A percentile compares a stretch with the other conserved stretches of the same genome.
phyloP scores from a whole-genome alignment of 1,139 yeast genomes.

The Saccharomyces hybrid region DNA sequence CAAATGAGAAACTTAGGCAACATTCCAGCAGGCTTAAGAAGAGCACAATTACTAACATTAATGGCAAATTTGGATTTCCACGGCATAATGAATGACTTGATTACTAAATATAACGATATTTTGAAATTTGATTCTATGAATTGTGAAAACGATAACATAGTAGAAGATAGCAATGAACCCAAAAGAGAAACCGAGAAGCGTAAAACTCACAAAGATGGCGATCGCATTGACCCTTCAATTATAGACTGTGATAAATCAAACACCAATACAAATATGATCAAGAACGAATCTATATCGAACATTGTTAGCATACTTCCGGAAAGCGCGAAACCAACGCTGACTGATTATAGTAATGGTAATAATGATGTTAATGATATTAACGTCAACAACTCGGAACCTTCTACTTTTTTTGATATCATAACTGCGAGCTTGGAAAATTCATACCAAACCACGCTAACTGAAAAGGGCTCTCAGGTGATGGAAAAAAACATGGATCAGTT shows the following conservation, averaged over 20 bases:
- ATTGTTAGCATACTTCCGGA: not conserved
- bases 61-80: conserved; percentile 61
- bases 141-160: not conserved
- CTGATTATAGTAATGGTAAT: conserved; percentile 1
- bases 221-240: not conserved
- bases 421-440: conserved; percentile 16
- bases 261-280: not conserved
- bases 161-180: not conserved
- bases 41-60: conserved; percentile 62
- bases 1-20: conserved; percentile 71
- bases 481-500: conserved; percentile 27
- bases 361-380: not conserved
- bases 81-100: conserved; percentile 51
- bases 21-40: conserved; percentile 66
- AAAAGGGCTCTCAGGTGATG: conserved; percentile 21
- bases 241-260: not conserved
- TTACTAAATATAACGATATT: conserved; percentile 52
- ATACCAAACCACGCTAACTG: conserved; percentile 15
- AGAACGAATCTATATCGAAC: not conserved
- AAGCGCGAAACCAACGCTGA: not conserved
- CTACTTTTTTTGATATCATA: conserved; percentile 12
- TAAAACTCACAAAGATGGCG: not conserved
- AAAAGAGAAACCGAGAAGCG: conserved; percentile 1
- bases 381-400: conserved; percentile 4
- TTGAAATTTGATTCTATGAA: conserved; percentile 17